Evolutionary conservation across 768 basidiomycete species (phyloP).

Genomic region (Leccinum obscurum): DNA sequence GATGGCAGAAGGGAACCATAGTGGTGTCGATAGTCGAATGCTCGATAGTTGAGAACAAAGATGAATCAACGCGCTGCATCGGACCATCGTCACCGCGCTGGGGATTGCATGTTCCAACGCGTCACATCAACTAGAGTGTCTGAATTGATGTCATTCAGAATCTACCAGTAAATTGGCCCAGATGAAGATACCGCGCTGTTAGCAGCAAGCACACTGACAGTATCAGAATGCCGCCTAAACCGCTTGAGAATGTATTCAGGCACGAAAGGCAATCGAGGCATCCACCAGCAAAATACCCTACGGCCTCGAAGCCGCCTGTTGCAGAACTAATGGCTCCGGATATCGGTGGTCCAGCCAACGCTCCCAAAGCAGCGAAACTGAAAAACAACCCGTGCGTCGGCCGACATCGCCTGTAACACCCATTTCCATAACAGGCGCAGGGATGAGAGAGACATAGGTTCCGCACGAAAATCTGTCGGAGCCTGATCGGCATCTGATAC

Average conservation of each 20-base stretch:
- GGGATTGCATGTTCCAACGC: neutral
- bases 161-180: slow-evolving; percentile 41
- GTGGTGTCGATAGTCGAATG: neutral
- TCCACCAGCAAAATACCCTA: slow-evolving; percentile 44
- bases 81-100: too few species aligned
- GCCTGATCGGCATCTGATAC: neutral
- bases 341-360: slow-evolving; percentile 69
- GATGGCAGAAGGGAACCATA: neutral
- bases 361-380: slow-evolving; percentile 59
- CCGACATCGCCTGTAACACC: slow-evolving; percentile 50
- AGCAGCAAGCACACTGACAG: slow-evolving; percentile 44
- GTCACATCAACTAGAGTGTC: neutral
- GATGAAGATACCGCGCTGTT: slow-evolving; percentile 40
- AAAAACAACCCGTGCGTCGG: slow-evolving; percentile 60
- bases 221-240: slow-evolving; percentile 39
- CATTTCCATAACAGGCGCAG: too few species aligned
- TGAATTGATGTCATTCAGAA: slow-evolving; percentile 30
- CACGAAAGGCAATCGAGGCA: neutral
- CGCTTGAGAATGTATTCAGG: neutral
- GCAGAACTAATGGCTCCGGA: slow-evolving; percentile 63
- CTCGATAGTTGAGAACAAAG: neutral
- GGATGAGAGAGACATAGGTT: slow-evolving; percentile 50
- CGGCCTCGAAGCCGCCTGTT: slow-evolving; percentile 44
- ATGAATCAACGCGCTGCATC: neutral
- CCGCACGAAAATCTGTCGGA: slow-evolving; percentile 56